These are phyloP conservation scores for Vaccinium myrtillus DNA, from an alignment of 148 eudicot species.

Conservation along the genomic window DNA sequence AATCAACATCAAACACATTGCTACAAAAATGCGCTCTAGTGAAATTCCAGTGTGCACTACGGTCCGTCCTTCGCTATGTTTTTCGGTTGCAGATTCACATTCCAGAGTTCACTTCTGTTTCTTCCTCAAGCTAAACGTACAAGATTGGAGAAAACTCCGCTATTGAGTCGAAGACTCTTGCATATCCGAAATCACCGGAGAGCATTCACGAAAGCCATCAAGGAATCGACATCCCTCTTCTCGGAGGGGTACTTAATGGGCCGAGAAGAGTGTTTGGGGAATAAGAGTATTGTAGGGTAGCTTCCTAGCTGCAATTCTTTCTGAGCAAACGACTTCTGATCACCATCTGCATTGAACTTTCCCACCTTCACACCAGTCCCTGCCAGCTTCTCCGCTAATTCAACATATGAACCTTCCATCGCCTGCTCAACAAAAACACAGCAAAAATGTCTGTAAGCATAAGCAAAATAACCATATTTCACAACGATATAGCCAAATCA, in stretches of 20 bases:
- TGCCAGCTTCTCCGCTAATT: slow-evolving; percentile 15
- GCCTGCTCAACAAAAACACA: not conserved
- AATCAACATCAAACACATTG: not conserved
- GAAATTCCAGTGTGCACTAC: not conserved
- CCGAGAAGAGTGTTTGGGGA: slow-evolving; percentile 21
- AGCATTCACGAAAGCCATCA: slow-evolving; percentile 26
- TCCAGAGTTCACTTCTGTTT: not conserved
- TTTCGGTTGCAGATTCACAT: not conserved
- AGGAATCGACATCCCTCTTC: slow-evolving; percentile 19
- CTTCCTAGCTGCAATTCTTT: slow-evolving; percentile 20
- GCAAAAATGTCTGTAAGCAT: slow-evolving; percentile 42
- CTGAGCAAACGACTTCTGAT: slow-evolving; percentile 22
- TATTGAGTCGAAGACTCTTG: not conserved
- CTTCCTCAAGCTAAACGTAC: too few relatives aligned
- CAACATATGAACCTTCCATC: slow-evolving; percentile 21
- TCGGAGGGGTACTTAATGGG: slow-evolving; percentile 23
- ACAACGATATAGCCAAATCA: not conserved
- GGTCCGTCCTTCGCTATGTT: not conserved
- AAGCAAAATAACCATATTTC: slow-evolving; percentile 51
- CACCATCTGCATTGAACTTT: slow-evolving; percentile 25
- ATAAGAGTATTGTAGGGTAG: slow-evolving; percentile 21
- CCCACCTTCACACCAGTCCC: slow-evolving; percentile 21
- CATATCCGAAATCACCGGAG: slow-evolving; percentile 21
- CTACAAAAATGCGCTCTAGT: not conserved
- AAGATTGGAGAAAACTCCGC: not conserved